A percentile compares a stretch with the other conserved stretches of the same genome.
These are phyloP conservation scores for Schoenoplectus triqueter DNA, from an alignment of 202 grass and related monocot species.

Conservation along the genomic window DNA sequence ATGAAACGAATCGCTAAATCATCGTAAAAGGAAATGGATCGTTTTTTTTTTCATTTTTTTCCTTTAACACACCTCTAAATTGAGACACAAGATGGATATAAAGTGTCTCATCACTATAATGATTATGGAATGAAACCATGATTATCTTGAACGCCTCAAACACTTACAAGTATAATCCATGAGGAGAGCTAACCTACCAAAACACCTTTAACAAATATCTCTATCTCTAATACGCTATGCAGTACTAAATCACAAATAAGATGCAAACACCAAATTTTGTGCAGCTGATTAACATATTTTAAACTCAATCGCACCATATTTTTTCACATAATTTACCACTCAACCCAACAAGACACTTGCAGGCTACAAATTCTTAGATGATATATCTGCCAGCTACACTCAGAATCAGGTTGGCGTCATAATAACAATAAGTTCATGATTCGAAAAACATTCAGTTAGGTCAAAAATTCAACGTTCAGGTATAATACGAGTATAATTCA, in stretches of 20 bases:
- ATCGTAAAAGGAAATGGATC: no score
- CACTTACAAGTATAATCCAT: conserved; percentile 19
- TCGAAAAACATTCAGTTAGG: no score
- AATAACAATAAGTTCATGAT: no score
- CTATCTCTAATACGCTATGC: conserved; percentile 28
- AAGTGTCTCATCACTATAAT: not conserved
- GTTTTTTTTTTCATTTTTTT: not conserved
- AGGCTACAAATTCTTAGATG: conserved; percentile 16
- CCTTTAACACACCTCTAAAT: not conserved
- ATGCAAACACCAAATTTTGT: not conserved
- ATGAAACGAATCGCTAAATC: no score
- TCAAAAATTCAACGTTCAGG: no score
- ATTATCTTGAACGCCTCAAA: not conserved
- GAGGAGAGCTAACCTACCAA: conserved; percentile 30
- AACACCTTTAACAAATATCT: conserved; percentile 3
- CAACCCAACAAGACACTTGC: not conserved
- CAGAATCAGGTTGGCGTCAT: not conserved
- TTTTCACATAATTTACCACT: conserved; percentile 25
- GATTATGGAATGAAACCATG: not conserved
- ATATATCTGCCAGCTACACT: conserved; percentile 14
- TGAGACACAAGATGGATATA: not conserved
- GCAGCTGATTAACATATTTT: not conserved
- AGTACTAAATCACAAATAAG: conserved; percentile 25
- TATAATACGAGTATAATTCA: no score
- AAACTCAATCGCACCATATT: not conserved